phyloP scores from a whole-genome alignment of 805 yeast species.

The Maudiozyma bulderi region DNA sequence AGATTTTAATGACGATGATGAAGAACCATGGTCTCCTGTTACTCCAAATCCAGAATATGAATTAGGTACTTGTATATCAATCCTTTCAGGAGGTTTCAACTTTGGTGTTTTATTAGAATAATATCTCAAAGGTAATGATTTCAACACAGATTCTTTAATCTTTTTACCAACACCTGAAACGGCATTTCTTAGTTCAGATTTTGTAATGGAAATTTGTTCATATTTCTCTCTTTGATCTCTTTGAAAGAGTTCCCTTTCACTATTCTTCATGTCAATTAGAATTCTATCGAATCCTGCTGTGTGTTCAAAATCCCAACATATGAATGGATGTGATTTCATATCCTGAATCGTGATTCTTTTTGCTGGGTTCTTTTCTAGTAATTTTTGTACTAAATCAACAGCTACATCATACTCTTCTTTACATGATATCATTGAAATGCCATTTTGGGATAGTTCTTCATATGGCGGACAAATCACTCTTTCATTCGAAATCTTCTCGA shows the following conservation, averaged over 20 bases:
- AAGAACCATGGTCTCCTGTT: neutral
- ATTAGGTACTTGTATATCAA: too few relatives aligned
- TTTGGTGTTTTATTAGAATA: neutral
- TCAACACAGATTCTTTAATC: slow-evolving; percentile 33
- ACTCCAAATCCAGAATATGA: neutral
- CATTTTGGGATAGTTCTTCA: slow-evolving; percentile 19
- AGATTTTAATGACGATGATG: neutral
- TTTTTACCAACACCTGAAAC: slow-evolving; percentile 73
- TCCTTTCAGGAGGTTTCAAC: neutral
- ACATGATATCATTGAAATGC: slow-evolving; percentile 25
- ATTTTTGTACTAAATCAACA: slow-evolving; percentile 48
- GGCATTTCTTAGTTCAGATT: slow-evolving; percentile 65
- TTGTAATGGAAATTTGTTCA: slow-evolving; percentile 47
- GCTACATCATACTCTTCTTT: slow-evolving; percentile 39
- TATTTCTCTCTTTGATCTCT: slow-evolving; percentile 20
- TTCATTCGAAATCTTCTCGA: slow-evolving; percentile 67
- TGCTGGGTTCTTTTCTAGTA: slow-evolving; percentile 64
- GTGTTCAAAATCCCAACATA: slow-evolving; percentile 34
- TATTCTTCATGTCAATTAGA: slow-evolving; percentile 13
- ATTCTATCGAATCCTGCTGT: slow-evolving; percentile 8
- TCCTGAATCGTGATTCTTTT: slow-evolving; percentile 61
- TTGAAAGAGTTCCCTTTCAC: slow-evolving; percentile 17
- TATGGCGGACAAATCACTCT: slow-evolving; percentile 47
- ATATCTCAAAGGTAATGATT: slow-evolving; percentile 6
- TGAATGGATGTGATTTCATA: slow-evolving; percentile 72